These are phyloP conservation scores for Scleroderma citrinum DNA, from an alignment of 768 basidiomycete genomes.

Conservation along the genomic window DNA sequence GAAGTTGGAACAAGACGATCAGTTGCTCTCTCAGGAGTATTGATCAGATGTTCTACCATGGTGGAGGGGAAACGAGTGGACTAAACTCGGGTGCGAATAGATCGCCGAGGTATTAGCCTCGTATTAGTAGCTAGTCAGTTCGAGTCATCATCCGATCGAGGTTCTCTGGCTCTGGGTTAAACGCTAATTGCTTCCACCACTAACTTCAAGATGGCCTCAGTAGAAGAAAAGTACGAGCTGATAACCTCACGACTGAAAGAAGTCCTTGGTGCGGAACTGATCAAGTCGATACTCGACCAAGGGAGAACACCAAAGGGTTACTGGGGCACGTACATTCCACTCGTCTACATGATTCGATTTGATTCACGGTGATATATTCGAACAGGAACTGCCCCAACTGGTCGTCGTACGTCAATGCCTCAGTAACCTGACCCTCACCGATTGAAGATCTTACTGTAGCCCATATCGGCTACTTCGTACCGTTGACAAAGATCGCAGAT, in stretches of 20 bases:
- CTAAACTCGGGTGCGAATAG: too few relatives aligned
- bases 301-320: slow-evolving; percentile 77
- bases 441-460: slow-evolving; percentile 42
- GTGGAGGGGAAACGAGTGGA: too few relatives aligned
- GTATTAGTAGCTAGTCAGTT: too few relatives aligned
- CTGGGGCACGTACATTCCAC: slow-evolving; percentile 65
- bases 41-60: too few relatives aligned
- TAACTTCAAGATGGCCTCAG: too few relatives aligned
- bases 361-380: slow-evolving; percentile 4
- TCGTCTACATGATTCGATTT: neutral
- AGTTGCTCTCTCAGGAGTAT: too few relatives aligned
- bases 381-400: slow-evolving; percentile 87
- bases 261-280: slow-evolving; percentile 76
- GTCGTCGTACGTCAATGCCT: slow-evolving; percentile 64
- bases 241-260: slow-evolving; percentile 87
- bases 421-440: neutral
- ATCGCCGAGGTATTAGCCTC: too few relatives aligned
- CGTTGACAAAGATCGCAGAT: slow-evolving; percentile 92
- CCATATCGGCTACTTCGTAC: slow-evolving; percentile 96
- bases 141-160: too few relatives aligned
- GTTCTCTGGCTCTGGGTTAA: neutral
- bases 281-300: slow-evolving; percentile 75
- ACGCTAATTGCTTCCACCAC: slow-evolving; percentile 5
- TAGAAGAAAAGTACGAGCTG: slow-evolving; percentile 56
- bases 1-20: too few relatives aligned